Evolutionary conservation across 768 basidiomycete species (phyloP).

Genomic region (Boletus pseudo-olivaceus): DNA sequence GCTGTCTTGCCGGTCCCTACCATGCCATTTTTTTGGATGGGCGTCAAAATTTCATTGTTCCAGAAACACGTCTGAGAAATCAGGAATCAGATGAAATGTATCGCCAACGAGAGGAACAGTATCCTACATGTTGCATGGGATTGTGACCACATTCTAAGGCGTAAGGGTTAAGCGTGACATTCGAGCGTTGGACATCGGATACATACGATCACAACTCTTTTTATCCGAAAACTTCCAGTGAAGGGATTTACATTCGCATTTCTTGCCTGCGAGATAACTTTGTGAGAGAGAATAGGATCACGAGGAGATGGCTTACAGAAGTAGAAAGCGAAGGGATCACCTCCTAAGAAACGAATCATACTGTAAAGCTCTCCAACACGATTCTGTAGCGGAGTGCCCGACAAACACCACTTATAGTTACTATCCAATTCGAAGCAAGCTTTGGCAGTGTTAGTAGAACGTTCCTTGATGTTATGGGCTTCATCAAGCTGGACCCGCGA

Average conservation of each 20-base stretch:
- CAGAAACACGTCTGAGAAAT: slow-evolving; percentile 80
- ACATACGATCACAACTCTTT: slow-evolving; percentile 74
- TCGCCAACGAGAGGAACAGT: neutral
- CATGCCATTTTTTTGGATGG: slow-evolving; percentile 92
- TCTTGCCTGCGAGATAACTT: slow-evolving; percentile 55
- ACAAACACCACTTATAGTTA: slow-evolving; percentile 89
- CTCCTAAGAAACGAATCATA: slow-evolving; percentile 87
- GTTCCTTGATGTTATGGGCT: slow-evolving; percentile 98
- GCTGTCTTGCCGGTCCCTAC: slow-evolving; percentile 71
- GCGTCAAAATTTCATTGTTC: slow-evolving; percentile 94
- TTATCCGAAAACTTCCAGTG: slow-evolving; percentile 93
- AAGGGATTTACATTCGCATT: slow-evolving; percentile 89
- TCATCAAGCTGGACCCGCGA: slow-evolving; percentile 69
- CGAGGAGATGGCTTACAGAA: slow-evolving; percentile 58
- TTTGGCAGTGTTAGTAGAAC: slow-evolving; percentile 91
- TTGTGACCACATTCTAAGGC: slow-evolving; percentile 75
- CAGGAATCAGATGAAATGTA: slow-evolving; percentile 5
- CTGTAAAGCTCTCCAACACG: slow-evolving; percentile 99
- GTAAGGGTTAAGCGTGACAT: neutral
- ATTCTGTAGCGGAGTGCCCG: slow-evolving; percentile 95
- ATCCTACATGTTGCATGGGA: slow-evolving; percentile 74
- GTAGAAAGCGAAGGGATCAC: slow-evolving; percentile 88
- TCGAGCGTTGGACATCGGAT: neutral
- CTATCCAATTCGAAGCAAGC: slow-evolving; percentile 88
- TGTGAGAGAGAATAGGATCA: neutral